Evolutionary conservation across 495 filamentous ascomycete genomes (phyloP), one percentile per base, ranked within the genome.

Genomic region (Rostrohypoxylon terebratum): DNA sequence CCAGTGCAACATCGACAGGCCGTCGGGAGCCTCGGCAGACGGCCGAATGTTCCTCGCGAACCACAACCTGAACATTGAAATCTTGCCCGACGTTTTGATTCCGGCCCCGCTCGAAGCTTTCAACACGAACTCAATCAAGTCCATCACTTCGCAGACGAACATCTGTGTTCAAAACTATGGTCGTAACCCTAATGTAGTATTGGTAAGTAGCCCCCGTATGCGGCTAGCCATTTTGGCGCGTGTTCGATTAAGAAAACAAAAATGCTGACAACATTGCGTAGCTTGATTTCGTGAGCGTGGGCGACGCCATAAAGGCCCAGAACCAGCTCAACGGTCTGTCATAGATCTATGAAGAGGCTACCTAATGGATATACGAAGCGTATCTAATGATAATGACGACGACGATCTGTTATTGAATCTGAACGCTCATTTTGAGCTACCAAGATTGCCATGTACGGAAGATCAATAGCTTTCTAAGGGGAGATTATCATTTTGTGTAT

Each of bases 21-120:
- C 91, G 5, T 75, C 71, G n/a, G 76, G 80, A 11, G 78, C 85
- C 23, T 81, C 80, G 14, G 78, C 85, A 3, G 80, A 84, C 13
- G 82, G 83, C 0, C 85, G 90, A 54, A 86, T 96, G 88, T 94
- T 93, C 70, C 89, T 96, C 78, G 92, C 91, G 38, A 97, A 97
- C 75, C 93, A 97, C 79, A 95, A 94, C 75, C 78, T 94, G 48
- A 93, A 94, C 72, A 65, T 89, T 38, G 85, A 91, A 62, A 77
- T 95, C 42, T 80, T 83, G 9, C 74, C 91, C 13, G 87, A 84
- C 4, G 69, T 85, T 21, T 69, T 83, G 55, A 74, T 89, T 11
- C 88, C 88, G 1, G 85, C 85, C 69, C 78, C 81, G 8, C 58
- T 91, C 59, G 71, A 94, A 10, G 88, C 93, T 58, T 87, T 89